Evolutionary conservation across 805 yeast species (phyloP).

Genomic region (Candida maris): DNA sequence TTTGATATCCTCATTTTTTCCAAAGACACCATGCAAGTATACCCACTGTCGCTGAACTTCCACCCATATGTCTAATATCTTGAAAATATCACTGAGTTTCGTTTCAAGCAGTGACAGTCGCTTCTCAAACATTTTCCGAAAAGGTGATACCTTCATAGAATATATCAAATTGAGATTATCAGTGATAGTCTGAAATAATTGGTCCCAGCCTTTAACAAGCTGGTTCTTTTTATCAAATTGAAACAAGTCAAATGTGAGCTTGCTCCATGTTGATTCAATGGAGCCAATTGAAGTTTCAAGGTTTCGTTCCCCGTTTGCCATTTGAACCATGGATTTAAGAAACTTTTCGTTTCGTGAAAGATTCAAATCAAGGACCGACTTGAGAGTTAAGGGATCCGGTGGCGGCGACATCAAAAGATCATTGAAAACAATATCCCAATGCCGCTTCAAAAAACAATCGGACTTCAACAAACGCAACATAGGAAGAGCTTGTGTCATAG

Average conservation of each 20-base stretch:
- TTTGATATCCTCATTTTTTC: constrained; percentile 52
- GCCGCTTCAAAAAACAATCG: constrained; percentile 58
- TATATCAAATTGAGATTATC: constrained; percentile 59
- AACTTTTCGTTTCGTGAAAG: constrained; percentile 40
- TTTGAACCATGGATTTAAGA: constrained; percentile 48
- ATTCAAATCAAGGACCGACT: constrained; percentile 60
- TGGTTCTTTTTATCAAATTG: constrained; percentile 48
- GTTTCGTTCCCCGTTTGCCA: constrained; percentile 70
- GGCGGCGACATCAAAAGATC: constrained; percentile 16
- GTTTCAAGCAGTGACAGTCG: constrained; percentile 53
- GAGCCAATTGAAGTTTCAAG: constrained; percentile 53
- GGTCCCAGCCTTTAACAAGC: constrained; percentile 67
- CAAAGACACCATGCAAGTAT: constrained; percentile 77
- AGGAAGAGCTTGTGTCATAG: constrained; percentile 36
- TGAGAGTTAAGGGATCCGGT: constrained; percentile 39
- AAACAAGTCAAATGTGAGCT: constrained; percentile 47
- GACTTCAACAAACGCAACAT: constrained; percentile 47
- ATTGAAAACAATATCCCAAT: constrained; percentile 54
- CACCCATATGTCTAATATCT: constrained; percentile 65
- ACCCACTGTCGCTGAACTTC: constrained; percentile 90
- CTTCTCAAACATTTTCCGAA: constrained; percentile 56
- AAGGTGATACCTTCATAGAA: constrained; percentile 70
- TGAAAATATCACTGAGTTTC: constrained; percentile 47
- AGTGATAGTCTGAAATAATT: constrained; percentile 51
- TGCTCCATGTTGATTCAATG: constrained; percentile 56